Conservation (phyloP, 345 rosid genomes). For the Hibiscus trionum region DNA sequence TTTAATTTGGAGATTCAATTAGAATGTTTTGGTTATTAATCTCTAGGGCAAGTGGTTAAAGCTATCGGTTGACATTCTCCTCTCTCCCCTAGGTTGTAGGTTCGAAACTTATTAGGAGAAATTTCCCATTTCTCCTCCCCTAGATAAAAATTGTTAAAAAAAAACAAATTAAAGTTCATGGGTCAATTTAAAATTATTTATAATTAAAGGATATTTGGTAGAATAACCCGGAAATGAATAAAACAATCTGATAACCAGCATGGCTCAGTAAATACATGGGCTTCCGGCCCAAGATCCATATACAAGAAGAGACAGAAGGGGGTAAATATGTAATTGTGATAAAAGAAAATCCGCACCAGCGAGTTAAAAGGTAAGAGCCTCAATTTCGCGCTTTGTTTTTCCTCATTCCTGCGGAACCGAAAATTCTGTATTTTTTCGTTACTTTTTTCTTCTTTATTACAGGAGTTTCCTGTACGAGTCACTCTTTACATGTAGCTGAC, state of each 20-base stretch:
- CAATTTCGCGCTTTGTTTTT: neutral
- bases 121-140: too few relatives aligned
- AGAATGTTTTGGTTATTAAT: too few relatives aligned
- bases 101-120: too few relatives aligned
- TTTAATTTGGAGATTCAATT: too few relatives aligned
- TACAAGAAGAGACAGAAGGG: neutral
- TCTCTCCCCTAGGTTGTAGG: too few relatives aligned
- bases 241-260: neutral
- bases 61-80: too few relatives aligned
- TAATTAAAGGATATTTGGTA: too few relatives aligned
- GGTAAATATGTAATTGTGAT: neutral
- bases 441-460: neutral
- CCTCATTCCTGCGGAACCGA: neutral
- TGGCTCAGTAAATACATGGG: neutral
- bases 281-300: neutral
- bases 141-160: too few relatives aligned
- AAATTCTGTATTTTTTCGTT: neutral
- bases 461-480: neutral
- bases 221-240: neutral
- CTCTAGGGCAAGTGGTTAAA: too few relatives aligned
- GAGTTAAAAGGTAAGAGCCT: neutral
- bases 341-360: neutral
- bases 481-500: slow-evolving; percentile 5
- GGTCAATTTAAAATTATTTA: too few relatives aligned
- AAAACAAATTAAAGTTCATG: too few relatives aligned